Percentiles rank a stretch among this genome's conserved stretches.
phyloP scores from a whole-genome alignment of 2,329 filamentous ascomycete genomes.

The Neofusicoccum sp. region DNA sequence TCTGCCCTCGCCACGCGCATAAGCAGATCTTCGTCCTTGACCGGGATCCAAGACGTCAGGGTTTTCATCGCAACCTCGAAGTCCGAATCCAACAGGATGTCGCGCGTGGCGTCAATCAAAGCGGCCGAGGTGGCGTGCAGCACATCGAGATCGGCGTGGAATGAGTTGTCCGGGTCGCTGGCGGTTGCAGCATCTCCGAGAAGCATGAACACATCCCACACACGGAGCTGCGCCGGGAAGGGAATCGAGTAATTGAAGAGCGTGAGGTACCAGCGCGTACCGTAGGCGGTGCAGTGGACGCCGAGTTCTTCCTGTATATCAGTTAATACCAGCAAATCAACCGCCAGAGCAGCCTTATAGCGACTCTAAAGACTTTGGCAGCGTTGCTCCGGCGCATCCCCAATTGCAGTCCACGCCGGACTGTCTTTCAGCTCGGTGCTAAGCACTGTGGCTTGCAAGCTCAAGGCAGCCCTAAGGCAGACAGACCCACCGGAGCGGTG shows the following conservation, averaged over 20 bases:
- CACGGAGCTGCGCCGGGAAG: slow-evolving; percentile 86
- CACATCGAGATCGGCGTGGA: slow-evolving; percentile 68
- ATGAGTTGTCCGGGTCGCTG: slow-evolving; percentile 20
- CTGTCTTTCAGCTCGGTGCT: background rate
- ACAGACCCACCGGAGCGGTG: background rate
- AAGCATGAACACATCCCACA: slow-evolving; percentile 98
- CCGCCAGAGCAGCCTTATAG: background rate
- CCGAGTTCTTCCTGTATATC: slow-evolving; percentile 63
- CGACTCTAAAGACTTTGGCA: background rate
- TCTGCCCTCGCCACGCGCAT: slow-evolving; percentile 88
- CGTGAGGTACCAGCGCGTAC: slow-evolving; percentile 94
- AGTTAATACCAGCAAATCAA: slow-evolving; percentile 23
- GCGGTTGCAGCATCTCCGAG: slow-evolving; percentile 62
- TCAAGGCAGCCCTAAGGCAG: background rate
- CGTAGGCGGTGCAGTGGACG: slow-evolving; percentile 89
- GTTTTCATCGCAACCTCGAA: slow-evolving; percentile 99
- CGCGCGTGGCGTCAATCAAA: slow-evolving; percentile 83
- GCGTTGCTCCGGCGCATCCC: background rate
- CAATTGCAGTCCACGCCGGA: background rate
- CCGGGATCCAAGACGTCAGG: slow-evolving; percentile 87
- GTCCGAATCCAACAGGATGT: slow-evolving; percentile 86
- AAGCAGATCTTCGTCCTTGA: slow-evolving; percentile 89
- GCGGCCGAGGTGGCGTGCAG: slow-evolving; percentile 88
- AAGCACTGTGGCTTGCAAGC: background rate
- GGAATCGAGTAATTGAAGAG: slow-evolving; percentile 97